Conservation (phyloP, 2,329 filamentous ascomycete genomes). For the Alternaria sp. region DNA sequence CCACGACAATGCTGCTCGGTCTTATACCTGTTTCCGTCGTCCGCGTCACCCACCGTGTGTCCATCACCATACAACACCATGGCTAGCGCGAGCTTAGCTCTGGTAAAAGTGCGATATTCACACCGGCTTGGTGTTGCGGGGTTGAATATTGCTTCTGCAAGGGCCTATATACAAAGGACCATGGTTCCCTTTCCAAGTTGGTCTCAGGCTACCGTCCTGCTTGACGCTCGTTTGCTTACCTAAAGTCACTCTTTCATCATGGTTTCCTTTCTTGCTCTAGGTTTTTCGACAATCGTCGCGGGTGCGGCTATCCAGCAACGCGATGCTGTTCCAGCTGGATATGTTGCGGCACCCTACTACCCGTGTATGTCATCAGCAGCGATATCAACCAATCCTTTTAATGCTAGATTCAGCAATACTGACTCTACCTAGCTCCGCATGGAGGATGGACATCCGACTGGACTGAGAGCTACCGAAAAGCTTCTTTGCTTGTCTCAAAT, state of each 20-base stretch:
- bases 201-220: conserved; percentile 9
- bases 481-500: conserved; percentile 71
- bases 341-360: conserved; percentile 68
- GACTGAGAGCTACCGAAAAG: conserved; percentile 75
- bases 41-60: conserved; percentile 1
- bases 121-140: conserved; percentile 18
- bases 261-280: conserved; percentile 33
- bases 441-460: conserved; percentile 76
- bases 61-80: conserved; percentile 18
- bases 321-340: conserved; percentile 45
- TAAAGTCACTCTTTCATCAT: conserved; percentile 27
- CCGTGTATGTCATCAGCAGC: conserved; percentile 52
- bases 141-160: conserved; percentile 5
- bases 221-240: conserved; percentile 7
- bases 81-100: conserved; percentile 16
- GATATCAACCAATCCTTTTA: neutral
- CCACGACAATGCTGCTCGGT: conserved; percentile 8
- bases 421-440: conserved; percentile 61
- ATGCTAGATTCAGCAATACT: neutral
- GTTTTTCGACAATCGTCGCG: conserved; percentile 29
- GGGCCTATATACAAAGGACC: conserved; percentile 13
- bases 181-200: neutral
- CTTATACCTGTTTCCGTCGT: conserved; percentile 12
- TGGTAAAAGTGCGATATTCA: conserved; percentile 7
- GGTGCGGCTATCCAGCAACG: conserved; percentile 43